phyloP scores from a whole-genome alignment of 495 filamentous ascomycete species.

The Letharia lupina region DNA sequence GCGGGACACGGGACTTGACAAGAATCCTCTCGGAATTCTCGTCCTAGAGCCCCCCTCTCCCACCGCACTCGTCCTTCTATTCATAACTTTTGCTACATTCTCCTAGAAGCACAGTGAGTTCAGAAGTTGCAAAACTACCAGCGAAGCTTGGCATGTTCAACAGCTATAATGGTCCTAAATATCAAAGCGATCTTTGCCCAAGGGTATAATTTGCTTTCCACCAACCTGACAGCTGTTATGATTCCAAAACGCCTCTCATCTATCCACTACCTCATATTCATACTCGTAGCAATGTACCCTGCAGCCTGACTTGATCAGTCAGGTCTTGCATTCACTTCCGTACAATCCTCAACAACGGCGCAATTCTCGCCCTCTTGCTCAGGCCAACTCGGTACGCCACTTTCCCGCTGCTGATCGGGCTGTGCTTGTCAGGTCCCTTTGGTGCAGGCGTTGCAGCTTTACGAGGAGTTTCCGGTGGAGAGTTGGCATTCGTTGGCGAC shows the following conservation, averaged over 20 bases:
- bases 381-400: slow-evolving; percentile 58
- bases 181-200: neutral
- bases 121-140: too few species aligned
- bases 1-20: too few species aligned
- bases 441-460: slow-evolving; percentile 8
- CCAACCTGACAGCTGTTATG: neutral
- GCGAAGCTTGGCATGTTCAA: too few species aligned
- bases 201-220: neutral
- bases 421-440: slow-evolving; percentile 35
- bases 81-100: too few species aligned
- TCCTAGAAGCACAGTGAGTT: too few species aligned
- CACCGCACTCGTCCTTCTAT: too few species aligned
- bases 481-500: neutral
- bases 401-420: slow-evolving; percentile 47
- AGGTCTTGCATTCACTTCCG: slow-evolving; percentile 37
- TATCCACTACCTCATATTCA: neutral
- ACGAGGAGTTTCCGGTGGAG: slow-evolving; percentile 13
- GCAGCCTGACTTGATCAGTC: neutral
- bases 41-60: too few species aligned
- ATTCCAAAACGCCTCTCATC: neutral
- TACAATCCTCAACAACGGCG: slow-evolving; percentile 55
- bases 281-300: neutral
- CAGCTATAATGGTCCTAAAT: neutral
- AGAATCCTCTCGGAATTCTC: too few species aligned
- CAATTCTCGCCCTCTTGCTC: slow-evolving; percentile 56